Evolutionary conservation across 2,329 filamentous ascomycete genomes (phyloP), one percentile per base, ranked within the genome.

Genomic region (Aspergillus fructus): DNA sequence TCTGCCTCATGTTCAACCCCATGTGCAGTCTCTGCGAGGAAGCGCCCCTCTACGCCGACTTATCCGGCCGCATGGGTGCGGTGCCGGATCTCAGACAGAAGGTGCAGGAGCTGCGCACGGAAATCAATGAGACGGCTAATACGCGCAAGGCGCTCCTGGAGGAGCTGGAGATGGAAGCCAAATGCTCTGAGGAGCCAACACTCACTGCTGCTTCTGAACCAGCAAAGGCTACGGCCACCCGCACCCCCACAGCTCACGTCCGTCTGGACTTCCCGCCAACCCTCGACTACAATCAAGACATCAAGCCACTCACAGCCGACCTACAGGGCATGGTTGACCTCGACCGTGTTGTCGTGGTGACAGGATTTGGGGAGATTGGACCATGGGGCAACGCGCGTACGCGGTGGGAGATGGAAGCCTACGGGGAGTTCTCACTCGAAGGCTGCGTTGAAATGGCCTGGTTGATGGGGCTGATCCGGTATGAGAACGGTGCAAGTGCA

Each of bases 401-500:
- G 43, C 88, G 94, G 61, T 99, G 94, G 94, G 94, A 99, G 81
- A 99, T 99, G 93, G 94, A 99, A 76, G 93, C 94, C 1, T 88
- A 93, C 65, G 94, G 94, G 71, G 85, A 96, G 71, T 99, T 99
- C 81, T 97, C 94, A 8, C 85, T 99, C 12, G 96, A 99, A 77
- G 94, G 94, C 27, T 97, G 93, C 70, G 89, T 99, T 59, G 94
- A 99, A 78, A 99, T 99, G 94, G 93, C 94, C 33, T 99, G 94
- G 94, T 91, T 99, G 76, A 99, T 97, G 93, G 94, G 94, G 71
- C 86, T 97, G 59, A 97, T 99, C 81, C 97, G 93, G 83, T 96
- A 99, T 76, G 91, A 96, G 81, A 97, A 97, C 67, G 94, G 94
- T 19, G 93, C 74, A 89, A 96, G 80, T 24, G 89, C 89, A 63